These are phyloP conservation scores for Polytolypa hystricis DNA, from an alignment of 2,329 filamentous ascomycete genomes.

Conservation along the genomic window DNA sequence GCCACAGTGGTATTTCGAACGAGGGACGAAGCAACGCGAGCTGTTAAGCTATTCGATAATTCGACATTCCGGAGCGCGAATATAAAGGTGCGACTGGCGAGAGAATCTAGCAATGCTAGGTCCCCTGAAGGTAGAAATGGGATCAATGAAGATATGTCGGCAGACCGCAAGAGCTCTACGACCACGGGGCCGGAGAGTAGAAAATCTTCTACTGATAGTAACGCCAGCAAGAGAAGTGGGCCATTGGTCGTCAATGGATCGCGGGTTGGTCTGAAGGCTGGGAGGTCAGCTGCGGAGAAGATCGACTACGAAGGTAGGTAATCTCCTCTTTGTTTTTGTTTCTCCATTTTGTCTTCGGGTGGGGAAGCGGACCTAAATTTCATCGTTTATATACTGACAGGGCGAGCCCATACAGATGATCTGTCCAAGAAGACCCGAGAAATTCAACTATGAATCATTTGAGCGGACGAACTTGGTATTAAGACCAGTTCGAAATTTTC, in stretches of 20 bases:
- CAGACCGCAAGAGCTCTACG: neutral
- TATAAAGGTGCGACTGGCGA: conserved; percentile 25
- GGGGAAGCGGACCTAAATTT: too few species aligned
- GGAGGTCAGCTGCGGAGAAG: conserved; percentile 4
- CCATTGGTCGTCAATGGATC: conserved; percentile 27
- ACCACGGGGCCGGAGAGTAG: neutral
- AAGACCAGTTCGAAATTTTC: too few species aligned
- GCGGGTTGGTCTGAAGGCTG: conserved; percentile 14
- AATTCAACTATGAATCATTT: conserved; percentile 7
- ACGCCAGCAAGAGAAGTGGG: conserved; percentile 13
- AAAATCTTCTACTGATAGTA: conserved; percentile 10
- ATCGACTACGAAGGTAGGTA: conserved; percentile 7
- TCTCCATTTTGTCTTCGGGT: too few species aligned
- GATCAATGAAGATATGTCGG: neutral
- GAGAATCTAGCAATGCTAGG: conserved; percentile 8
- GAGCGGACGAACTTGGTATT: too few species aligned
- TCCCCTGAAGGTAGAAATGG: neutral
- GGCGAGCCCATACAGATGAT: conserved; percentile 2
- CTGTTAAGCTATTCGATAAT: conserved; percentile 24
- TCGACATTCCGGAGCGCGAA: conserved; percentile 21
- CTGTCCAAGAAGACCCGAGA: conserved; percentile 6
- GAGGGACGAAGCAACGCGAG: conserved; percentile 26
- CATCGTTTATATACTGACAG: too few species aligned
- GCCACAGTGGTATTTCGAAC: conserved; percentile 23
- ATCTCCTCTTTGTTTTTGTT: neutral